Evolutionary conservation across 108 stramenopile genomes (phyloP), one percentile per base, ranked within the genome.

Genomic region (Stephanodiscus triporus): DNA sequence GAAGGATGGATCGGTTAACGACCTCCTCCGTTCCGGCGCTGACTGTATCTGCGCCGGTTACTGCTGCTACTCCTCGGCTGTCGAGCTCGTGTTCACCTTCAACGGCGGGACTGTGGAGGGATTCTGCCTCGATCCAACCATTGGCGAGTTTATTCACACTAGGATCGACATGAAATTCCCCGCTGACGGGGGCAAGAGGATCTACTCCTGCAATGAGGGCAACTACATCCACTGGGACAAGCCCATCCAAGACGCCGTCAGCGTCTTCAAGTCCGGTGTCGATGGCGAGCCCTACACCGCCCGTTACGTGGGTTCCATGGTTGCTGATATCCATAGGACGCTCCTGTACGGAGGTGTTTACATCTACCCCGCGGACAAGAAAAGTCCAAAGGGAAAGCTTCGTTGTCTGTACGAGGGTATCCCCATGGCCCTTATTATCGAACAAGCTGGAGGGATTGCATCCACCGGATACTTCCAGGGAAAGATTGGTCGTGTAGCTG

Each of bases 231-330:
- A 94, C 76, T 99, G 97, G 96, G 97, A 98, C 80, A 67, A 92
- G 68, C 92, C 96, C 34, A 98, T 99, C 79, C 84, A 96, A 82
- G 87, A 93, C 69, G 84, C 96, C 23, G 87, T 98, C 13, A 91
- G 86, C 58, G 66, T 73, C 34, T 98, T 98, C 90, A 99, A 98
- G 91, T 64, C 56, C 17, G 88, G 84, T 7, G 50, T 70, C 16
- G 70, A 50, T 36, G 80, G 77, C 20, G 87, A 93, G 64, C 89
- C 94, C 8, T 97, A 97, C 81, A 68, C 88, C 51, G 91, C 94
- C 49, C 95, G 99, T 32, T 99, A 99, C 78, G 98, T 98, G 14
- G 99, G 99, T 26, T 97, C 96, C 49, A 99, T 99, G 99, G 98
- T 99, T 63, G 95, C 98, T 9, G 99, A 99, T 68, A 96, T 99